Base-by-base conservation (phyloP, 2,329 filamentous ascomycete species). In the Fusarium newnesense region DNA sequence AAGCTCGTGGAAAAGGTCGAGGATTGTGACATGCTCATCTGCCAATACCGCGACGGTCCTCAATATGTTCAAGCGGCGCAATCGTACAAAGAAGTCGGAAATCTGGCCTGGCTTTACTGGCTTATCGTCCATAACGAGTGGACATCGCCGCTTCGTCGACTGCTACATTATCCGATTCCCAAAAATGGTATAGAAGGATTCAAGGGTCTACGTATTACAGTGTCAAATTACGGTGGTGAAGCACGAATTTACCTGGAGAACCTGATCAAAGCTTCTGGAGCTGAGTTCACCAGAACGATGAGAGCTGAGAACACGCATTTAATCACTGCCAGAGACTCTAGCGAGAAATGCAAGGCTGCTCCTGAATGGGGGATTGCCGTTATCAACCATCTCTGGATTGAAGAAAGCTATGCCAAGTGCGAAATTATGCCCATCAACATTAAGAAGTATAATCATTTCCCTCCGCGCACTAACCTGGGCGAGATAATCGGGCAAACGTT, bases 181-280 rank as follows among this genome's bases (percentile, higher is more conserved):
- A 89, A 88, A 52, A 81, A 91, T 13, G 94, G 94, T 3, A 91
- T 99, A 40, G 90, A 92, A 0, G 95, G 94, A 0, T 98, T 99
- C 79, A 82, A 92, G 66, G 86, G 88, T 12, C 86, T 93, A 80
- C 90, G 88, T 58, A 96, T 99, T 77, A 97, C 95, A 64, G 87
- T 99, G 10, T 98, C 96, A 10, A 99, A 98, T 81, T 99, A 99
- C 80, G 94, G 94, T 50, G 96, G 96, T 37, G 96, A 99, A 81
- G 94, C 96, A 21, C 91, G 96, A 52, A 91, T 94, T 59, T 99
- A 98, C 78, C 87, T 99, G 9, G 95, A 98, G 81, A 98, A 97
- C 75, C 87, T 99, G 42, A 93, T 98, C 76, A 90, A 87, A 68
- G 95, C 95, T 30, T 88, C 92, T 21, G 96, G 96, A 21, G 96